phyloP scores from a whole-genome alignment of 129 eudicot genomes.

The Flaveria sonorensis region DNA sequence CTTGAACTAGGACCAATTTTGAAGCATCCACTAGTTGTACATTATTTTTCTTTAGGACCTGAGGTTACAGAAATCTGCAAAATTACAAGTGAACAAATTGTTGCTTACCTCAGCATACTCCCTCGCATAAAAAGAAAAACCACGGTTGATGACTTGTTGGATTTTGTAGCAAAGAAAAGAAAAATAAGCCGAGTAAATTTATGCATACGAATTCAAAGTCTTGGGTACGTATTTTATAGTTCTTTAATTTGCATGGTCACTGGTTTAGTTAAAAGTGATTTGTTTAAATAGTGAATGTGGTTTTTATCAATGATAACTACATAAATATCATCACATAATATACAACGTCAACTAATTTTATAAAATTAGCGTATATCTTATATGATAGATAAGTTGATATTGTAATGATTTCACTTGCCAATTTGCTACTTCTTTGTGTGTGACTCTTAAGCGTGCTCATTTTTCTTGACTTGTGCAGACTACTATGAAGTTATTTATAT shows the following conservation, averaged over 20 bases:
- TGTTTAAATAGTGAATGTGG: background rate
- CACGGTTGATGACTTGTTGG: constrained; percentile 54
- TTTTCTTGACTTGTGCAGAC: background rate
- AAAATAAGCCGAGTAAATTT: constrained; percentile 48
- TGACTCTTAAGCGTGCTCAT: background rate
- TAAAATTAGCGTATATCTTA: background rate
- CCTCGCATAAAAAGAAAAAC: constrained; percentile 38
- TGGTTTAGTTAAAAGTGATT: constrained; percentile 14
- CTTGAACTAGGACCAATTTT: constrained; percentile 87
- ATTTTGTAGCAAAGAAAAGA: constrained; percentile 57
- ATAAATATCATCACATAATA: background rate
- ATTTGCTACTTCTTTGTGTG: background rate
- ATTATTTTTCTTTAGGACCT: constrained; percentile 64
- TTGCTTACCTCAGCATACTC: constrained; percentile 44
- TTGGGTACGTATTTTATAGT: constrained; percentile 54
- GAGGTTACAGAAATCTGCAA: constrained; percentile 56
- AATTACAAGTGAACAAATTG: constrained; percentile 62
- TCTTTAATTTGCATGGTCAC: background rate
- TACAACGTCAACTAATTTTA: background rate
- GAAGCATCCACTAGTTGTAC: constrained; percentile 69
- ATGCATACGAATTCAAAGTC: constrained; percentile 68
- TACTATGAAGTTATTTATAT: background rate
- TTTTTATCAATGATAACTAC: background rate
- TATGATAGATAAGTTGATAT: background rate
- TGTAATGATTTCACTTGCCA: background rate